A percentile compares a stretch with the other conserved stretches of the same genome.
Conservation (phyloP, 176 grass and related monocot species). For the Phoenix dactylifera region DNA sequence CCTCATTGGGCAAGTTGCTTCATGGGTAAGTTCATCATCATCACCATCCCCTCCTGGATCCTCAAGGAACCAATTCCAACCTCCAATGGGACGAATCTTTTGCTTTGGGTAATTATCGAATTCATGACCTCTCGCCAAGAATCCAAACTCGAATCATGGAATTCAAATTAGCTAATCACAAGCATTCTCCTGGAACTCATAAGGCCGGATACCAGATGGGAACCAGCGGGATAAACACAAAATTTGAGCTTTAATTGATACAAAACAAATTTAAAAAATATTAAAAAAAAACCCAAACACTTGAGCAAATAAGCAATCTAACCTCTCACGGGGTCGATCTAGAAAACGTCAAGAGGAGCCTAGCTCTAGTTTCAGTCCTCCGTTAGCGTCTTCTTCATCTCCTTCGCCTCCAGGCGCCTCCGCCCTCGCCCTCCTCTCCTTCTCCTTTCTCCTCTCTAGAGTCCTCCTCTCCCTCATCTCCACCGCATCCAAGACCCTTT, state of each 20-base stretch:
- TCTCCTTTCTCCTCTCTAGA: conserved; percentile 34
- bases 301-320: not conserved
- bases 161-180: not conserved
- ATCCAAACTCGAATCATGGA: conserved; percentile 44
- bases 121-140: conserved; percentile 62
- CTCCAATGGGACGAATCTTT: conserved; percentile 42
- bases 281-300: too few relatives aligned
- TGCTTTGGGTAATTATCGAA: conserved; percentile 58
- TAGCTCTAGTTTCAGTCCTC: conserved; percentile 22
- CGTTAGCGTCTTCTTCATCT: conserved; percentile 7
- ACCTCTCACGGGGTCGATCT: conserved; percentile 63
- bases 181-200: too few relatives aligned
- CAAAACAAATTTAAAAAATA: too few relatives aligned
- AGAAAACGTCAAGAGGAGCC: conserved; percentile 30
- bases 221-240: too few relatives aligned
- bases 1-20: conserved; percentile 14
- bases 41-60: conserved; percentile 12
- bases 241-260: too few relatives aligned
- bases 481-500: conserved; percentile 57
- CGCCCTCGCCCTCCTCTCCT: conserved; percentile 24
- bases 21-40: not conserved
- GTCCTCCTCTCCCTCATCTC: conserved; percentile 55
- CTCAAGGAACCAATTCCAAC: conserved; percentile 77
- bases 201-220: too few relatives aligned
- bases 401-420: not conserved